Evolutionary conservation across 176 grass and related monocot species (phyloP), one percentile per base, ranked within the genome.

Genomic region (Melocanna baccifera): DNA sequence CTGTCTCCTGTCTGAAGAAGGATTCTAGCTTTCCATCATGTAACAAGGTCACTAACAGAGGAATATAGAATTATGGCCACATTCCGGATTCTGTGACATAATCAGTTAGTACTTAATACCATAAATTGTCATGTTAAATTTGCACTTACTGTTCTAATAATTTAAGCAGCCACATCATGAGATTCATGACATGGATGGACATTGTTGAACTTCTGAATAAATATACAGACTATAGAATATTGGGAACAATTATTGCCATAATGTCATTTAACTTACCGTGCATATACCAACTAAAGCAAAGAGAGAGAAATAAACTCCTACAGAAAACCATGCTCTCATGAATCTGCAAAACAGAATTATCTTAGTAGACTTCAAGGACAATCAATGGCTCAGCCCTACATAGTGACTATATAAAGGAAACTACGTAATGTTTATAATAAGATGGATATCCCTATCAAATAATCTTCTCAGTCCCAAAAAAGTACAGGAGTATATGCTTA

Each of bases 321-420:
- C 1, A 63, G 91, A 92, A 90, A 94, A 98, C 93, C 96, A 98
- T 84, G 81, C 71, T 73, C 84, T 89, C 68, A 92, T 73, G 58
- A 71, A 94, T 76, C 93, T 95, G 83, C 22, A 64, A 36, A 80
- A 76, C 53, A 74, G 62, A 80, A 69, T n/a, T 41, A 77, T 71
- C 25, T 76, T 14, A 62, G 22, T 55, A 82, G 58, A 71, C 16
- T 74, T 72, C 13, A 78, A 70, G n/a, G 29, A 34, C 15, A 77
- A 62, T 36, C 10, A 70, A 89, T 29, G 13, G 9, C 34, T 77
- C 46, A 29, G 45, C 19, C 70, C 53, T 52, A 47, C 11, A 43
- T 53, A 70, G 32, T 82, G 23, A 82, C 19, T 19, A 61, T 64
- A 52, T 26, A 53, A 81, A 76, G 79, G 41, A 76, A 85, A 71